These are phyloP conservation scores for Acacia melanoxylon DNA, from an alignment of 306 rosid genomes.

Conservation along the genomic window DNA sequence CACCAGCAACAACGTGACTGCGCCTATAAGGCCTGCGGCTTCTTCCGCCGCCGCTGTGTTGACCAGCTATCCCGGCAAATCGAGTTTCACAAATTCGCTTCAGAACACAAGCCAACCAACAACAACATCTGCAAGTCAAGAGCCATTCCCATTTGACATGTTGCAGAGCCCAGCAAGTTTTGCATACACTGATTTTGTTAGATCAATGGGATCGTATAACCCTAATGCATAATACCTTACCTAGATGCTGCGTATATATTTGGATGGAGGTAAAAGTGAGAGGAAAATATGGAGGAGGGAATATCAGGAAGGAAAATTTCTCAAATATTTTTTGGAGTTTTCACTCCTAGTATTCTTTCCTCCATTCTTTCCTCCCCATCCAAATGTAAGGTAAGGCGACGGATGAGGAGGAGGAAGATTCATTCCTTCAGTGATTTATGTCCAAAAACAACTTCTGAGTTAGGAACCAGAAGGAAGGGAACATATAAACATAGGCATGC, in stretches of 20 bases:
- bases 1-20: slow-evolving; percentile 7
- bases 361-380: no score
- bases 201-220: slow-evolving; percentile 24
- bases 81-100: slow-evolving; percentile 41
- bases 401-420: slow-evolving; percentile 53
- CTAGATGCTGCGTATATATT: neutral
- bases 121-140: slow-evolving; percentile 36
- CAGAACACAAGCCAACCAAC: slow-evolving; percentile 33
- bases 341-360: no score
- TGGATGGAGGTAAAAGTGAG: no score
- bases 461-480: neutral
- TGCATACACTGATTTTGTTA: slow-evolving; percentile 27
- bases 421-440: slow-evolving; percentile 45
- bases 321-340: no score
- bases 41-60: neutral
- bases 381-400: slow-evolving; percentile 8
- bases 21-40: slow-evolving; percentile 56
- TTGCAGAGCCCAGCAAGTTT: slow-evolving; percentile 36
- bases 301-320: no score
- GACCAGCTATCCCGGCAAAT: slow-evolving; percentile 32
- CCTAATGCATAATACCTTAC: slow-evolving; percentile 33
- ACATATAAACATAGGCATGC: neutral
- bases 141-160: slow-evolving; percentile 37
- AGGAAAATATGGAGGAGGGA: no score
- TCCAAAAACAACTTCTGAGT: slow-evolving; percentile 41